Evolutionary conservation across 2,329 filamentous ascomycete genomes (phyloP), one percentile per base, ranked within the genome.

Genomic region (Ceratocystis cubensis): DNA sequence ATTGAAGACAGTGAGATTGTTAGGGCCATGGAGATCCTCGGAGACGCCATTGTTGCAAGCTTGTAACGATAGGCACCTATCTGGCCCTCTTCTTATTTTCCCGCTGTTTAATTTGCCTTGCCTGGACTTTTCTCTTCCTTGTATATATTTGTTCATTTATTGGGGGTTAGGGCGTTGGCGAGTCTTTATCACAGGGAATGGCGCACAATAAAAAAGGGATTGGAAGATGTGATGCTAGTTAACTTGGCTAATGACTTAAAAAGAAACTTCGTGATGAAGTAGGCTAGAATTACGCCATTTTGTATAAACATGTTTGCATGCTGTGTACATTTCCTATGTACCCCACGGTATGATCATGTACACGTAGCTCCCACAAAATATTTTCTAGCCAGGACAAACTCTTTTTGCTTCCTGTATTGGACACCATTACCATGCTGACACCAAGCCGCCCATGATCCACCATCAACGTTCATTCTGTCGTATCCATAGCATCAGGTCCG

Each of bases 1-100:
- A 88, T 99, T 67, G 88, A 84, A 0, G 85, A 90, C 71, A 83
- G 82, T 30, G 89, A 96, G 81, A 94, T 97, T 70, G 80, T 86
- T 70, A 80, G 88, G 70, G 91, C 90, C 0, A 78, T 96, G 75
- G 77, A 78, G 53, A 91, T 96, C 65, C 74, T 97, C 68, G 88
- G 87, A 70, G 82, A 89, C 71, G 83, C 84, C 3, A 84, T 88
- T 69, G 73, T 72, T 30, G 76, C 77, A 48, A 80, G 78, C 56
- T 73, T 73, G 65, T 76, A 69, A 71, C 69, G 20, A 15, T 37
- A 2, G 37, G 37, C 25, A 5, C 56, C n/a, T 56, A 20, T 22
- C 41, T 33, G 15, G 22, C 56, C 13, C 20, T 59, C 59, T 15
- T 7, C 57, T 20, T 45, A 22, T 20, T 53, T 41, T 57, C 15